Evolutionary conservation across 176 grass and related monocot genomes (phyloP), one percentile per base, ranked within the genome.

Genomic region (Eragrostis nindensis): DNA sequence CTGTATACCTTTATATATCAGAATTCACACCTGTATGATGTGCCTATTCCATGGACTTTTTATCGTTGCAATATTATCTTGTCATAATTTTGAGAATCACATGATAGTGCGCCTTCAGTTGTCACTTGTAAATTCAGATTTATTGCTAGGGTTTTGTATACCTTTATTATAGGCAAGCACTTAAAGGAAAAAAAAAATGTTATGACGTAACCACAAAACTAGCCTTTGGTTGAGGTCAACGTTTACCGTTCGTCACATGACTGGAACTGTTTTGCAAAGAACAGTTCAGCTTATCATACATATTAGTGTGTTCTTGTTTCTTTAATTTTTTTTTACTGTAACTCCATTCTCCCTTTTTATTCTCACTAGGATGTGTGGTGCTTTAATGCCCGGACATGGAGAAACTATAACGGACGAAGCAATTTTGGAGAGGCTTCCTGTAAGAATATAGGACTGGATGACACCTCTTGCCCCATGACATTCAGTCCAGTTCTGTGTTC

Each of bases 351-450:
- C 5, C 40, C 70, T 65, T 75, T 30, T 18, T 5, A 32, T 78
- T 73, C 29, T 86, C 41, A 36, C 39, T 72, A 91, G 92, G 82
- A 94, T 82, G 84, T 94, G 87, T 91, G 90, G 87, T 69, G 43
- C 89, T 85, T 63, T 94, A 87, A 91, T 91, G 86, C 89, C 89
- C 79, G 81, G 83, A 87, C 77, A 91, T 80, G 89, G 90, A 82
- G 92, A 94, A 85, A 91, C 69, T 70, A 89, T 91, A 69, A 94
- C 74, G 2, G 86, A 89, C 3, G 86, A 91, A 82, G 81, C 78
- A 78, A 94, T 94, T 71, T 91, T 84, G 84, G 89, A 94, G 73
- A 94, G 84, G 74, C 89, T 94, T 87, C 92, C 86, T 82, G 89
- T 94, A 89, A 89, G 86, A 86, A 70, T 68, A 36, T 56, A 64